Percentiles rank a stretch among this genome's conserved stretches.
These are phyloP conservation scores for Aspergillus chevalieri DNA, from an alignment of 2,329 filamentous ascomycete species.

Conservation along the genomic window DNA sequence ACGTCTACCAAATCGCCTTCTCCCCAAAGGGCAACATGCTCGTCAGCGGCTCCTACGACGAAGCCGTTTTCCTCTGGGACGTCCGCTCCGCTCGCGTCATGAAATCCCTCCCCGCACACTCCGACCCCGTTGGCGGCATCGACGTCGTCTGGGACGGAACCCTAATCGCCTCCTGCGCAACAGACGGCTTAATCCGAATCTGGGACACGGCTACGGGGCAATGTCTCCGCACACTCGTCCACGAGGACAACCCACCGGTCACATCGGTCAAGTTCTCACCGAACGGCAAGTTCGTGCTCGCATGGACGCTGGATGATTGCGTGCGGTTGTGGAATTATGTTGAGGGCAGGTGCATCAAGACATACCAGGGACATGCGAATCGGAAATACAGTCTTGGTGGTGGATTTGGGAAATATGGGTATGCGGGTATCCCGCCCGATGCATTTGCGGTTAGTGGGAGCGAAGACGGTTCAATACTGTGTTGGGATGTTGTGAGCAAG, in stretches of 20 bases:
- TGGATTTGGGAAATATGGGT: slow-evolving; percentile 66
- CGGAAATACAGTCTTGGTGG: slow-evolving; percentile 77
- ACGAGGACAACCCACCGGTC: slow-evolving; percentile 91
- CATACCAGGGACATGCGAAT: slow-evolving; percentile 89
- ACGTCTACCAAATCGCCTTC: slow-evolving; percentile 89
- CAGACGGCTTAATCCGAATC: slow-evolving; percentile 84
- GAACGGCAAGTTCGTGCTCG: slow-evolving; percentile 87
- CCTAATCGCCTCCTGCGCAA: slow-evolving; percentile 82
- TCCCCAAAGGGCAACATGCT: slow-evolving; percentile 98
- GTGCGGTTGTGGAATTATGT: slow-evolving; percentile 94
- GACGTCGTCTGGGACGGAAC: slow-evolving; percentile 92
- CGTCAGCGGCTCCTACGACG: slow-evolving; percentile 90
- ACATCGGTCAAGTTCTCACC: slow-evolving; percentile 86
- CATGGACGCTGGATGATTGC: slow-evolving; percentile 84
- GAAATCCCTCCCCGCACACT: slow-evolving; percentile 87
- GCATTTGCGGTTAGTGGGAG: slow-evolving; percentile 76
- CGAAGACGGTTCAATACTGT: slow-evolving; percentile 75
- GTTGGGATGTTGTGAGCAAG: slow-evolving; percentile 90
- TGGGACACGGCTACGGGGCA: slow-evolving; percentile 96
- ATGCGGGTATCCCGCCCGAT: slow-evolving; percentile 25
- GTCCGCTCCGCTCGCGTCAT: slow-evolving; percentile 80
- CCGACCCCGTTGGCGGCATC: slow-evolving; percentile 87
- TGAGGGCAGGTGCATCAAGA: slow-evolving; percentile 85
- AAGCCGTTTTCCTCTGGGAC: slow-evolving; percentile 96
- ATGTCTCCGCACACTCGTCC: slow-evolving; percentile 87